A percentile compares a stretch with the other conserved stretches of the same genome.
phyloP scores from a whole-genome alignment of 352 stramenopile genomes.

The Globisporangium acanthophoron region DNA sequence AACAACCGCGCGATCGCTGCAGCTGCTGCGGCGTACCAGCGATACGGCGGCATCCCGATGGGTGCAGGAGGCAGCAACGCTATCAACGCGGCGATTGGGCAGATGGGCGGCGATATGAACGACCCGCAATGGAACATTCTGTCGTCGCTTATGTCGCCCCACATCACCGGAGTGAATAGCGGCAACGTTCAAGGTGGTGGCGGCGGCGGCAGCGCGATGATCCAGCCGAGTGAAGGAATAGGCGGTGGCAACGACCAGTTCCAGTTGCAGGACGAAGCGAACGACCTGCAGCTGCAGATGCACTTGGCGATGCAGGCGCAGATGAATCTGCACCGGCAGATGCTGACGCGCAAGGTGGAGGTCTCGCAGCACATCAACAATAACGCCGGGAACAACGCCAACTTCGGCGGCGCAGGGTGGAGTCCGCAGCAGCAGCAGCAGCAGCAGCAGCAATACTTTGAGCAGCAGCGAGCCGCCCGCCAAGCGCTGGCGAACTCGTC shows the following conservation, averaged over 20 bases:
- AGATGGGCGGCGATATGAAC: constrained; percentile 35
- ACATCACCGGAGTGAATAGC: constrained; percentile 32
- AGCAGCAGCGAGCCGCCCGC: constrained; percentile 10
- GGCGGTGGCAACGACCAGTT: constrained; percentile 31
- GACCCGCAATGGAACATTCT: constrained; percentile 80
- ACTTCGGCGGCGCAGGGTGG: constrained; percentile 11
- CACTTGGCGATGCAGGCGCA: constrained; percentile 85
- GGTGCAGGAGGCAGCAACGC: neutral
- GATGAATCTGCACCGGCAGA: constrained; percentile 86
- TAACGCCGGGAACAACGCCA: constrained; percentile 14
- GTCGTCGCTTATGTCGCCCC: constrained; percentile 72
- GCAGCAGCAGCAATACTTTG: constrained; percentile 16
- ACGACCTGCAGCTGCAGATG: constrained; percentile 77
- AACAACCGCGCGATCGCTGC: constrained; percentile 19
- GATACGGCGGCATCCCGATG: constrained; percentile 23
- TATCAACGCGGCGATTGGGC: neutral
- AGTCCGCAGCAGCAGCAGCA: constrained; percentile 5
- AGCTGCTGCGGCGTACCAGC: constrained; percentile 31
- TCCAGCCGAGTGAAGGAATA: constrained; percentile 27
- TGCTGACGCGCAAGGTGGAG: constrained; percentile 82
- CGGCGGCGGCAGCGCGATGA: constrained; percentile 13
- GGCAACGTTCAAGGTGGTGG: constrained; percentile 2
- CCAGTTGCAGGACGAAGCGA: constrained; percentile 51
- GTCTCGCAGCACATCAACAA: constrained; percentile 54
- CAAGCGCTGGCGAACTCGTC: constrained; percentile 11